Evolutionary conservation across 1,284 basidiomycete genomes (phyloP).

Genomic region (Singerocomus inundabilis): DNA sequence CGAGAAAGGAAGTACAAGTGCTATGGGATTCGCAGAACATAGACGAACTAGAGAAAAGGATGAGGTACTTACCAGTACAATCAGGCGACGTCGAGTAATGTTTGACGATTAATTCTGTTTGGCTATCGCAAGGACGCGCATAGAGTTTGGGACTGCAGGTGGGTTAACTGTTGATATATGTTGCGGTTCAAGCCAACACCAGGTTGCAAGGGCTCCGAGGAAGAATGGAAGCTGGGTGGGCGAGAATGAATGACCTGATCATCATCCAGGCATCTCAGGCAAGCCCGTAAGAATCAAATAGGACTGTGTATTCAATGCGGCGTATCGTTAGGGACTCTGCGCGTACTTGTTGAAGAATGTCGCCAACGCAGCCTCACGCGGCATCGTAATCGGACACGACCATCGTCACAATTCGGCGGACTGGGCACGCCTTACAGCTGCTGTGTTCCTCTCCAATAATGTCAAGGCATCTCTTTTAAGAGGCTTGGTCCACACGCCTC

Average conservation of each 20-base stretch:
- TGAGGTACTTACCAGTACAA: conserved; percentile 44
- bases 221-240: conserved; percentile 82
- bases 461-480: conserved; percentile 70
- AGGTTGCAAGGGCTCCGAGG: conserved; percentile 64
- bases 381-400: conserved; percentile 80
- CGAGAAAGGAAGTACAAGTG: conserved; percentile 51
- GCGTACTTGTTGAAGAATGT: conserved; percentile 63
- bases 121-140: conserved; percentile 50
- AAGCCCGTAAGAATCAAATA: conserved; percentile 1
- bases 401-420: conserved; percentile 74
- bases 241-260: conserved; percentile 83
- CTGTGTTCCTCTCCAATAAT: conserved; percentile 60
- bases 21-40: conserved; percentile 46
- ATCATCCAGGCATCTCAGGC: conserved; percentile 83
- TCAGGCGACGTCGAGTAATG: neutral
- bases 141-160: conserved; percentile 88
- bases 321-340: conserved; percentile 59
- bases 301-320: neutral
- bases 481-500: conserved; percentile 76
- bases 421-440: conserved; percentile 75
- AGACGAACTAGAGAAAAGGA: conserved; percentile 53
- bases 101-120: neutral
- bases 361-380: conserved; percentile 50
- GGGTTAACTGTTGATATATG: conserved; percentile 11
- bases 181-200: conserved; percentile 1